Base-by-base conservation (phyloP, 164 flowering plant genomes). In the Aristolochia fimbriata region DNA sequence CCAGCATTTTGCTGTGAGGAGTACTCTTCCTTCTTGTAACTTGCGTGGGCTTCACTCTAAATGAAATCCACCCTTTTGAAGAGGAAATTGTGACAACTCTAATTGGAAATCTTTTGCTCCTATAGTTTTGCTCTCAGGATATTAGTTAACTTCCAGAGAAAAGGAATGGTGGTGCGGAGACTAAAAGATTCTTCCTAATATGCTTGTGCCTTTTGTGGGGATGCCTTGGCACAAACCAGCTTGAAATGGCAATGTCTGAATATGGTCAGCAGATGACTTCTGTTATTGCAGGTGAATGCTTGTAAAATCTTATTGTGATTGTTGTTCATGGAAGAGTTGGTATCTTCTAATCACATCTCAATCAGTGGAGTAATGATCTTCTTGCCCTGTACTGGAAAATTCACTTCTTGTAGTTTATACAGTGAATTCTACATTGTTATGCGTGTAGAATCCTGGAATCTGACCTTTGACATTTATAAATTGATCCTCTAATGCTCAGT, bases 191-290 rank as follows among this genome's bases (percentile, higher is more conserved):
- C 75, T 89, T 89, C 72, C 67, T 89, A 60, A 86, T 70, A 70
- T 86, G 97, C 77, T 59, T 86, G 23, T 74, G 80, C 60, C 91
- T 89, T 71, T 68, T 86, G 24, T 73, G 81, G 78, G 97, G 97
- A 23, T 87, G 91, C 23, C 65, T 83, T 45, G 76, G 78, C 47
- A 64, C 63, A 60, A 81, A 74, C 69, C 82, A 71, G 62, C 74
- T 89, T 73, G 83, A 75, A 68, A 70, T 60, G 63, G 71, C 73
- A 45, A 60, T 78, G 51, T 68, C 73, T 48, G 88, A 82, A 57
- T 71, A 72, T 69, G 90, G 87, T 37, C 49, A 54, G 60, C 74
- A 71, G 70, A 69, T 86, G 51, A 75, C 80, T 74, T 69, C 76
- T 89, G 60, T 60, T 86, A 57, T 73, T 80, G 10, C 91, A 80